A percentile compares a stretch with the other conserved stretches of the same genome.
Evolutionary conservation across 129 eudicot genomes (phyloP).

Genomic region (Flaveria ramosissima): DNA sequence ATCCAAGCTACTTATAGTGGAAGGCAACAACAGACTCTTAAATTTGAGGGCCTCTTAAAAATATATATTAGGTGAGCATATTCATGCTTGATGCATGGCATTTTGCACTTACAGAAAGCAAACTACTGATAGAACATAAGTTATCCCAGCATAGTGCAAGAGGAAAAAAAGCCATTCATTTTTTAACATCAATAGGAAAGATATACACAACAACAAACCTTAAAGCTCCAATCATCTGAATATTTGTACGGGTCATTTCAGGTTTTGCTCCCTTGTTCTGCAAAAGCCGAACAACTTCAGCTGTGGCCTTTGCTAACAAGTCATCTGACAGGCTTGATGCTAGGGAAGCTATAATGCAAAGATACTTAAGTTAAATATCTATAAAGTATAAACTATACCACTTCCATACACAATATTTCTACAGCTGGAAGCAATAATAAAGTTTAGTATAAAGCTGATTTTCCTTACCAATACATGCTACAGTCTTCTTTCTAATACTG

Average conservation of each 20-base stretch:
- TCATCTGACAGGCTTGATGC: slow-evolving; percentile 96
- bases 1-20: not conserved
- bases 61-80: not conserved
- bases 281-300: slow-evolving; percentile 77
- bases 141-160: not conserved
- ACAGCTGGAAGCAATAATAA: slow-evolving; percentile 10
- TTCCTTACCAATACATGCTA: slow-evolving; percentile 84
- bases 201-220: slow-evolving; percentile 43
- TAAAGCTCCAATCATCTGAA: slow-evolving; percentile 94
- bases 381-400: not conserved
- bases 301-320: slow-evolving; percentile 89
- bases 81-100: not conserved
- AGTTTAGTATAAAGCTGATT: slow-evolving; percentile 11
- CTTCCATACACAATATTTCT: not conserved
- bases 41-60: not conserved
- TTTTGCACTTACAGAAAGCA: not conserved
- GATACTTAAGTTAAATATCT: slow-evolving; percentile 3
- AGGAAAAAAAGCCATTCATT: not conserved
- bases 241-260: slow-evolving; percentile 87
- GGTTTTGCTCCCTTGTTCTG: slow-evolving; percentile 63
- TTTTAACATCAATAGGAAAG: slow-evolving; percentile 22
- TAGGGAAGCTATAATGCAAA: slow-evolving; percentile 62
- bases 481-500: slow-evolving; percentile 92
- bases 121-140: not conserved
- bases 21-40: not conserved